These are phyloP conservation scores for Mortierella sp. DNA, from an alignment of 371 early-diverging fungal species.

Conservation along the genomic window DNA sequence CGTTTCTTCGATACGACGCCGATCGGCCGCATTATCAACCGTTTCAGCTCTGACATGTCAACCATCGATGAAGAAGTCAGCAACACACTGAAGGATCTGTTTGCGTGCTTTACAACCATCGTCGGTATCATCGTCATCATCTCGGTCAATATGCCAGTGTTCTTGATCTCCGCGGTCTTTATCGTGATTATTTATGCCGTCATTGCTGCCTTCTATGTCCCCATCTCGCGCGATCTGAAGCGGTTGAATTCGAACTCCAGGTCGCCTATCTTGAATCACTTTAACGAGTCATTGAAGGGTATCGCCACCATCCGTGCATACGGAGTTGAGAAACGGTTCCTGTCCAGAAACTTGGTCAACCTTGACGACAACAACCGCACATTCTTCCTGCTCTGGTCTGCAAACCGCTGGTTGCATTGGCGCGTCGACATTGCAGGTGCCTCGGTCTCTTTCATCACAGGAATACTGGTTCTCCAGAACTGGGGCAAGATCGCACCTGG, in stretches of 20 bases:
- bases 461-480: constrained; percentile 56
- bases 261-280: constrained; percentile 82
- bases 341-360: constrained; percentile 53
- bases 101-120: constrained; percentile 61
- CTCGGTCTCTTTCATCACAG: constrained; percentile 73
- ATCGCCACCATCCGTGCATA: constrained; percentile 57
- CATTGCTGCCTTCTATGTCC: constrained; percentile 72
- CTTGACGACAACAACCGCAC: constrained; percentile 70
- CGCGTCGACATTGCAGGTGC: constrained; percentile 82
- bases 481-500: constrained; percentile 61
- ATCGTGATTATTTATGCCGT: constrained; percentile 58
- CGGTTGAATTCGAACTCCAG: constrained; percentile 81
- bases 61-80: constrained; percentile 61
- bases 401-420: constrained; percentile 80
- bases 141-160: constrained; percentile 66
- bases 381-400: constrained; percentile 71
- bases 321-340: constrained; percentile 60
- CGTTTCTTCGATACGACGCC: constrained; percentile 90
- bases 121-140: constrained; percentile 74
- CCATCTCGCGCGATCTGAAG: constrained; percentile 81
- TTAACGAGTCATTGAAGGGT: constrained; percentile 72
- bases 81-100: constrained; percentile 49
- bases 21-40: constrained; percentile 85
- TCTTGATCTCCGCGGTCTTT: constrained; percentile 57
- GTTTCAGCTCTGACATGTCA: constrained; percentile 75